Conservation (phyloP, 805 yeast species). For the Diddensiella santjacobensis region DNA sequence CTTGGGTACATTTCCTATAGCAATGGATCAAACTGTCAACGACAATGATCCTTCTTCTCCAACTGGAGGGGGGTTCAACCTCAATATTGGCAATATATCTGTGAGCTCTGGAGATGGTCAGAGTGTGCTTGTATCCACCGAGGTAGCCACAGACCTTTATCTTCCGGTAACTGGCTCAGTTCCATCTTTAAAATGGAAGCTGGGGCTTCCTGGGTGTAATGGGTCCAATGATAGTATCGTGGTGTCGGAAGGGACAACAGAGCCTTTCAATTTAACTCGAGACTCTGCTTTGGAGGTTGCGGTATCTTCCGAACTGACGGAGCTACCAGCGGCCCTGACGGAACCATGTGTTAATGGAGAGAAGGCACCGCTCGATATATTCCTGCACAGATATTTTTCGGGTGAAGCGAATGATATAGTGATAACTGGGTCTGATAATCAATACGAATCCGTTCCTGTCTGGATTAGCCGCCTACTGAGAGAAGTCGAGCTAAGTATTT, state of each 20-base stretch:
- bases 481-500: conserved; percentile 13
- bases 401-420: conserved; percentile 24
- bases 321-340: conserved; percentile 23
- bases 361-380: conserved; percentile 29
- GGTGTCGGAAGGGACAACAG: conserved; percentile 20
- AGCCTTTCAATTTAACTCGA: conserved; percentile 13
- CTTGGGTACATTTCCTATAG: conserved; percentile 16
- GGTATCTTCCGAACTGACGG: conserved; percentile 18
- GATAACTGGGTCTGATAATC: conserved; percentile 21
- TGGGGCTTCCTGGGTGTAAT: conserved; percentile 30
- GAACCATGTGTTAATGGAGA: conserved; percentile 23
- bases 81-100: conserved; percentile 9
- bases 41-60: neutral
- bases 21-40: conserved; percentile 14
- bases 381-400: conserved; percentile 25
- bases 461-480: conserved; percentile 21
- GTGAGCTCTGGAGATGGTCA: conserved; percentile 1
- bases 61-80: neutral
- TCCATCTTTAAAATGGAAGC: conserved; percentile 30
- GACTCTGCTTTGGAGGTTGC: conserved; percentile 13
- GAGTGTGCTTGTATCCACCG: conserved; percentile 11
- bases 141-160: conserved; percentile 7
- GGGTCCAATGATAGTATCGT: conserved; percentile 3
- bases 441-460: conserved; percentile 11
- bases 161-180: conserved; percentile 20